A percentile compares a stretch with the other conserved stretches of the same genome.
phyloP scores from a whole-genome alignment of 768 basidiomycete species.

The Naganishia randhawae region DNA sequence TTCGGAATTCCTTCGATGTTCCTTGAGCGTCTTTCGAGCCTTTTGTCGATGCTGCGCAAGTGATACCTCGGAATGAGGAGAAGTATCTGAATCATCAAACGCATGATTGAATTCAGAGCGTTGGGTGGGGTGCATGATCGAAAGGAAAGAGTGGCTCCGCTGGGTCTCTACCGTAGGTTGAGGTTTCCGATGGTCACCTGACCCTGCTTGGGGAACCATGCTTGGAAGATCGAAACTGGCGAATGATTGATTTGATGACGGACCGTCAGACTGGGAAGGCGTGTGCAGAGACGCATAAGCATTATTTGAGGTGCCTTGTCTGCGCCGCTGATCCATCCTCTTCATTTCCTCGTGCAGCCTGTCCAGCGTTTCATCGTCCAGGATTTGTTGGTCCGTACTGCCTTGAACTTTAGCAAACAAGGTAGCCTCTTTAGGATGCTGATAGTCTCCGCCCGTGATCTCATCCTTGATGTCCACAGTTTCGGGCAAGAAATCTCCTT shows the following conservation, averaged over 20 bases:
- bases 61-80: slow-evolving; percentile 4
- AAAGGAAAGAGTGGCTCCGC: background rate
- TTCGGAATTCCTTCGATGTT: slow-evolving; percentile 1
- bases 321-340: slow-evolving; percentile 5
- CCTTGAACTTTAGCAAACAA: background rate
- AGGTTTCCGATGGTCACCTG: background rate
- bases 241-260: background rate
- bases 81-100: slow-evolving; percentile 10
- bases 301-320: background rate
- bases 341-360: slow-evolving; percentile 12
- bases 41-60: slow-evolving; percentile 1
- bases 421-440: background rate
- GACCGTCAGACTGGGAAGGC: background rate
- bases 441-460: background rate
- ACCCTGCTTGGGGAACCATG: background rate
- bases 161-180: too few species aligned
- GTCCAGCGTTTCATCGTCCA: slow-evolving; percentile 15
- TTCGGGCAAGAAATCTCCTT: slow-evolving; percentile 8
- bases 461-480: background rate
- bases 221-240: background rate
- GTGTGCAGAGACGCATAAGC: background rate
- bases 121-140: background rate
- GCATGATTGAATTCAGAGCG: background rate
- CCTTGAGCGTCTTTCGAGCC: background rate
- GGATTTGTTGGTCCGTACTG: background rate